Evolutionary conservation across 1,139 yeast genomes (phyloP).

Genomic region (Saccharomyces hybrid): DNA sequence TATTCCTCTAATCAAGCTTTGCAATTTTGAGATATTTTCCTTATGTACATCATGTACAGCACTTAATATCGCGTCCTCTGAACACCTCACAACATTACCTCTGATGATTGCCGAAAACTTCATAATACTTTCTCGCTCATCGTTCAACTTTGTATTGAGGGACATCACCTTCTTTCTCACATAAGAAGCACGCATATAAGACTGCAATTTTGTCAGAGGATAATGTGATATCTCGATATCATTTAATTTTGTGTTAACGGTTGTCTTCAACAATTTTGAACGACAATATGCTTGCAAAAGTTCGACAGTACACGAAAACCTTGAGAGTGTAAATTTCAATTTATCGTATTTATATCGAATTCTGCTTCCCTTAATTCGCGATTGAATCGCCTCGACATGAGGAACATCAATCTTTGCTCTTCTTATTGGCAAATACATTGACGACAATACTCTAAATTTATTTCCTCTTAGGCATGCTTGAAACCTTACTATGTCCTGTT

Average conservation of each 20-base stretch:
- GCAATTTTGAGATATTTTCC: background rate
- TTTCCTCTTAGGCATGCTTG: constrained; percentile 34
- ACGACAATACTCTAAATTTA: background rate
- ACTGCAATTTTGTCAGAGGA: constrained; percentile 8
- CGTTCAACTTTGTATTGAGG: background rate
- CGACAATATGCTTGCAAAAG: constrained; percentile 33
- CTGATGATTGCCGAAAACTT: background rate
- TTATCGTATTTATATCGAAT: constrained; percentile 15
- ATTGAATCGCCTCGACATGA: constrained; percentile 29
- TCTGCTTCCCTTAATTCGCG: constrained; percentile 28
- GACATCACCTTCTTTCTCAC: constrained; percentile 4
- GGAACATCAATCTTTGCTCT: constrained; percentile 7
- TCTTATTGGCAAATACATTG: constrained; percentile 12
- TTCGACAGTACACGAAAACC: constrained; percentile 10
- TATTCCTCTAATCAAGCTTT: background rate
- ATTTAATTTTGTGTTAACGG: background rate
- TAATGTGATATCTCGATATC: constrained; percentile 1
- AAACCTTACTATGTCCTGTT: constrained; percentile 25
- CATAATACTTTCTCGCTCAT: background rate
- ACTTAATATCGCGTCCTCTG: background rate
- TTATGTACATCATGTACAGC: background rate
- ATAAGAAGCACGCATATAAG: constrained; percentile 15
- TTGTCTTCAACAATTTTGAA: constrained; percentile 26
- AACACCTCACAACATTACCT: background rate
- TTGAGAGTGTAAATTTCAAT: constrained; percentile 4